These are phyloP conservation scores for Hemerocallis citrina DNA, from an alignment of 106 monocot genomes.

Conservation along the genomic window DNA sequence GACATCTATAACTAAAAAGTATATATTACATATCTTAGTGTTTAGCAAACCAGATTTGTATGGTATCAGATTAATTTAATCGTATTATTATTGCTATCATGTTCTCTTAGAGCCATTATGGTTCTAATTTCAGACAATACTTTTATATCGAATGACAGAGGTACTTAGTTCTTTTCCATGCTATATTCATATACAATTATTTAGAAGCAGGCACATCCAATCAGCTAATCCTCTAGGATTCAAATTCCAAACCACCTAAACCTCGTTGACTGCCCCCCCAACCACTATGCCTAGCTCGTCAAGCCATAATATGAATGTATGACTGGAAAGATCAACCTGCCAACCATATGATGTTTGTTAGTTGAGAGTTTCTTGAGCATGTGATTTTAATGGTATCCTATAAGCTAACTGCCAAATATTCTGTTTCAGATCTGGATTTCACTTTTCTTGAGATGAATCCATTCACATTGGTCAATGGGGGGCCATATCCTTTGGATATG, in stretches of 20 bases:
- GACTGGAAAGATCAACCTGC: neutral
- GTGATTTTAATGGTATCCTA: neutral
- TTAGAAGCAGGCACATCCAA: no score
- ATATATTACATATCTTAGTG: neutral
- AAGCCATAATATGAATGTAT: neutral
- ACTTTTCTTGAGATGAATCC: conserved; percentile 98
- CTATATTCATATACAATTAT: no score
- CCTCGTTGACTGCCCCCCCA: no score
- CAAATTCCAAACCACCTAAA: no score
- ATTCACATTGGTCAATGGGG: conserved; percentile 85
- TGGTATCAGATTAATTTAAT: neutral
- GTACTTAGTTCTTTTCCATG: neutral
- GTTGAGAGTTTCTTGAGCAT: no score
- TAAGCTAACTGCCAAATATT: neutral
- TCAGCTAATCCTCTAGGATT: no score
- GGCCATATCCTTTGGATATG: conserved; percentile 95
- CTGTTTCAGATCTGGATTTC: conserved; percentile 75
- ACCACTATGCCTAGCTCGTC: no score
- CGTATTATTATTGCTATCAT: neutral
- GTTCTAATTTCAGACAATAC: no score
- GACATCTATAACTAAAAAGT: neutral
- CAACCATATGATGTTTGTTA: no score
- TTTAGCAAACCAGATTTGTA: neutral
- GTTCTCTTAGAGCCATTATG: neutral
- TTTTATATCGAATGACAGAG: neutral